These are phyloP conservation scores for Nigrograna mackinnonii DNA, from an alignment of 2,329 filamentous ascomycete species.

Conservation along the genomic window DNA sequence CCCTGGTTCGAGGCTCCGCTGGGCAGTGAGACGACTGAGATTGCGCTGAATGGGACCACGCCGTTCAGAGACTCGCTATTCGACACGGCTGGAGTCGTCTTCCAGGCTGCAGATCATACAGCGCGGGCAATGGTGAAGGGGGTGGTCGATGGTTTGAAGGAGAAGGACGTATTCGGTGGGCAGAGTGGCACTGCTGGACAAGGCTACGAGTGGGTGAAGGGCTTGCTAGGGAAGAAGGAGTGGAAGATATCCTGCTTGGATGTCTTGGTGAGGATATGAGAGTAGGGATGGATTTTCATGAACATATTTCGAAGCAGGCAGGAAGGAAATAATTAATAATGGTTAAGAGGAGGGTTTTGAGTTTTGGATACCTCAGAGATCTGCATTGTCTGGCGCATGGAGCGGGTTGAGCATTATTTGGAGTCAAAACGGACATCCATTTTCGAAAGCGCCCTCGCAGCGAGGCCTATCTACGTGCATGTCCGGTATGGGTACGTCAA, in stretches of 20 bases:
- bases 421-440: no score
- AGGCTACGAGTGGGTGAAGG: slow-evolving; percentile 79
- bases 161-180: slow-evolving; percentile 43
- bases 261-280: slow-evolving; percentile 76
- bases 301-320: no score
- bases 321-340: no score
- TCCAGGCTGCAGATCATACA: slow-evolving; percentile 65
- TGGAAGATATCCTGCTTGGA: slow-evolving; percentile 93
- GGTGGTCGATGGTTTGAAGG: slow-evolving; percentile 29
- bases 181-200: slow-evolving; percentile 72
- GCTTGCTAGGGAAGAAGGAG: slow-evolving; percentile 78
- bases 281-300: slow-evolving; percentile 1
- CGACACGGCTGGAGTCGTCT: slow-evolving; percentile 67
- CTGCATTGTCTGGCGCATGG: no score
- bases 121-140: slow-evolving; percentile 30
- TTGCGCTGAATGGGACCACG: slow-evolving; percentile 34
- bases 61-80: slow-evolving; percentile 61
- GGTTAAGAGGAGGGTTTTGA: no score
- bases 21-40: slow-evolving; percentile 29
- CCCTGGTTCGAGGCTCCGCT: slow-evolving; percentile 90
- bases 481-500: no score
- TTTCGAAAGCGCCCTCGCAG: no score
- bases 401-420: no score
- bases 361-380: no score
- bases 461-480: no score